Conservation (phyloP, 441 rosid genomes). For the Jatropha multifida region DNA sequence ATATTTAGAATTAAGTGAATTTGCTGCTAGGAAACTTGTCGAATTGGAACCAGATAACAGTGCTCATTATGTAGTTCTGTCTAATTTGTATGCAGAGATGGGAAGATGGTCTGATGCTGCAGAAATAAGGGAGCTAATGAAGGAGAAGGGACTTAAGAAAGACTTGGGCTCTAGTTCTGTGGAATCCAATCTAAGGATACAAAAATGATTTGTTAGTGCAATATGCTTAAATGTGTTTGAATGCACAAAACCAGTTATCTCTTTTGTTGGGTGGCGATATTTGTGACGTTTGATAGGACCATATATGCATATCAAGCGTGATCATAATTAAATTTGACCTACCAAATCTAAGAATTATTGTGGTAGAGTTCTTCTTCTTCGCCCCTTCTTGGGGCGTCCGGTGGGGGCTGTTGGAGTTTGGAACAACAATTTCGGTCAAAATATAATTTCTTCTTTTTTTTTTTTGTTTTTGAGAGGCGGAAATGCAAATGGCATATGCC, state of each 20-base stretch:
- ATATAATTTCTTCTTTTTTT: too few relatives aligned
- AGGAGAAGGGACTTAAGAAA: constrained; percentile 40
- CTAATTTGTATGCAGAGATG: constrained; percentile 48
- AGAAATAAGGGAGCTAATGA: constrained; percentile 42
- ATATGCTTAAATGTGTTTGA: neutral
- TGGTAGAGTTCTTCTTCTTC: too few relatives aligned
- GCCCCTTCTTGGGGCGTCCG: too few relatives aligned
- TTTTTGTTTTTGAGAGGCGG: neutral
- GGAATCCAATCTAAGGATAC: constrained; percentile 21
- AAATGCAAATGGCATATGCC: neutral
- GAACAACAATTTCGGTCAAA: neutral
- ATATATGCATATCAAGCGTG: neutral
- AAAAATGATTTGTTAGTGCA: constrained; percentile 8
- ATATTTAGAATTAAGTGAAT: constrained; percentile 44
- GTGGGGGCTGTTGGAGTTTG: too few relatives aligned
- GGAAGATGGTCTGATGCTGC: constrained; percentile 51
- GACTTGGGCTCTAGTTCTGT: constrained; percentile 40
- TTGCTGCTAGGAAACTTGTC: constrained; percentile 44
- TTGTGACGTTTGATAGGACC: neutral
- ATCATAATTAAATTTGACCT: neutral
- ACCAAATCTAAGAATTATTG: too few relatives aligned
- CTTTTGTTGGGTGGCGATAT: neutral
- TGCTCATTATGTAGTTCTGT: constrained; percentile 40
- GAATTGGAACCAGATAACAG: constrained; percentile 49
- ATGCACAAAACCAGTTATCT: neutral